These are phyloP conservation scores for Tetracentron sinense DNA, from an alignment of 164 flowering plant genomes.

Conservation along the genomic window DNA sequence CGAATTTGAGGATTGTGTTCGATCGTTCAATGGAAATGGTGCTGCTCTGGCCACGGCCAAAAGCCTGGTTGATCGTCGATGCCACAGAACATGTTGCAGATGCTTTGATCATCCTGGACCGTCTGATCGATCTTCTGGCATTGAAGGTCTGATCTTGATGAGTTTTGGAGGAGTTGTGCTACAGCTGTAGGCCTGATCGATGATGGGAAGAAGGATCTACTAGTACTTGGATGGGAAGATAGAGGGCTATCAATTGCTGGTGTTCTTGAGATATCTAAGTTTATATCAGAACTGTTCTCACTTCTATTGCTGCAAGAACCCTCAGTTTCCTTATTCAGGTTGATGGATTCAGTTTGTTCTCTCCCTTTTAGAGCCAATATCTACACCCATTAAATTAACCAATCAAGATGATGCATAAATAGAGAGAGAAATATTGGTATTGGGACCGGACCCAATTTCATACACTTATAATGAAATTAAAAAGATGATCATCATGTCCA, in stretches of 20 bases:
- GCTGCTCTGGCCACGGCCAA: constrained; percentile 95
- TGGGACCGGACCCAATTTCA: too few relatives aligned
- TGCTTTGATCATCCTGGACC: constrained; percentile 72
- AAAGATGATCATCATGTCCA: too few relatives aligned
- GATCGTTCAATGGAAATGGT: constrained; percentile 60
- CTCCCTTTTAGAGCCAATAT: constrained; percentile 68
- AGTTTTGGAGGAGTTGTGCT: constrained; percentile 54
- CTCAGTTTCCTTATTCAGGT: constrained; percentile 93
- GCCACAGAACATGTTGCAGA: constrained; percentile 73
- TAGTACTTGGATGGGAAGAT: constrained; percentile 31
- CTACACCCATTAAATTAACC: constrained; percentile 45
- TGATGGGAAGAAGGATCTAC: constrained; percentile 39
- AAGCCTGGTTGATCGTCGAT: constrained; percentile 82
- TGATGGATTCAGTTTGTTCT: constrained; percentile 77
- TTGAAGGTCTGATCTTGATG: constrained; percentile 39
- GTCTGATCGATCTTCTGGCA: constrained; percentile 35
- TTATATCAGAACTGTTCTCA: constrained; percentile 83
- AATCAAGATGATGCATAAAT: too few relatives aligned
- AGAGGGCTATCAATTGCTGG: constrained; percentile 61
- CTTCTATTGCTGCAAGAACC: constrained; percentile 89
- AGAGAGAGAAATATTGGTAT: too few relatives aligned
- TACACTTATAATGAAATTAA: too few relatives aligned
- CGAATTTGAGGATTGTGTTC: background rate
- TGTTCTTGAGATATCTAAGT: constrained; percentile 68
- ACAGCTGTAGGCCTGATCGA: constrained; percentile 32